Conservation (phyloP, 148 eudicot species). For the Beta vulgaris region DNA sequence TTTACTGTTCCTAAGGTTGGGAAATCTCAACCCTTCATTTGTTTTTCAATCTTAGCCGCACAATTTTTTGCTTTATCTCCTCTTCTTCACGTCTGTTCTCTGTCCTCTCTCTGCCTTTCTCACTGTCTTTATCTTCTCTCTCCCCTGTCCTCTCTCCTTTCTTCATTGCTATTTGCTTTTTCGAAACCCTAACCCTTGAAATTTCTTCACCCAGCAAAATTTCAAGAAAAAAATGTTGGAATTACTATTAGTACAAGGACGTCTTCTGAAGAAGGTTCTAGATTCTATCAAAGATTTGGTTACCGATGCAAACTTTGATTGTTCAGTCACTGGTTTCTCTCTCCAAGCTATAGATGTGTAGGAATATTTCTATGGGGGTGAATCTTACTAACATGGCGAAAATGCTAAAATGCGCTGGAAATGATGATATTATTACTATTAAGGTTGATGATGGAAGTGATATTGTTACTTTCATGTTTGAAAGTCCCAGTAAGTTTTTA, state of each 20-base stretch:
- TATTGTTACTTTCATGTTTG: no score
- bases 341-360: slow-evolving; percentile 81
- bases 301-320: slow-evolving; percentile 79
- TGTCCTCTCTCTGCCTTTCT: not conserved
- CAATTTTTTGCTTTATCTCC: no score
- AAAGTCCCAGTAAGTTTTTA: no score
- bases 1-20: no score
- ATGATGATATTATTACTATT: no score
- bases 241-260: slow-evolving; percentile 66
- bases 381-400: slow-evolving; percentile 71
- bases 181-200: slow-evolving; percentile 49
- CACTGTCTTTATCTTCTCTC: not conserved
- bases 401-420: slow-evolving; percentile 84
- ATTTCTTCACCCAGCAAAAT: not conserved
- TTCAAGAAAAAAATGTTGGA: slow-evolving; percentile 61
- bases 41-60: no score
- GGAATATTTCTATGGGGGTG: slow-evolving; percentile 82
- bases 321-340: slow-evolving; percentile 76
- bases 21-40: no score
- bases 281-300: slow-evolving; percentile 79
- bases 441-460: no score
- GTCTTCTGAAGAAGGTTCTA: slow-evolving; percentile 76
- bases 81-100: no score
- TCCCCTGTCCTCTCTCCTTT: not conserved
- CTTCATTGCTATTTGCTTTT: no score